phyloP scores from a whole-genome alignment of 2,329 filamentous ascomycete species.

The Fusarium pseudograminearum region DNA sequence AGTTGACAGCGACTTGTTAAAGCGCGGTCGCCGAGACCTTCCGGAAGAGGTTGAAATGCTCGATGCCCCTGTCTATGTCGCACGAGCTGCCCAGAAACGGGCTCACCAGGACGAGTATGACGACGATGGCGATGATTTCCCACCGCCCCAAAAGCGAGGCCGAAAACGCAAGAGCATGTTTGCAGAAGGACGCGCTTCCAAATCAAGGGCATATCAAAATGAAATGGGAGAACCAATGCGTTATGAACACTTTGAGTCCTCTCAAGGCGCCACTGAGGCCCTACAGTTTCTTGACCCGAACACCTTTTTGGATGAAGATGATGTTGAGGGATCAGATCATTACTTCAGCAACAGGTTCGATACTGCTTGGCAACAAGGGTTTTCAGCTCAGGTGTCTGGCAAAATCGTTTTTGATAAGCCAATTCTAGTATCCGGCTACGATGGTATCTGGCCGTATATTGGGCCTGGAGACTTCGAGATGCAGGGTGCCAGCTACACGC shows the following conservation, averaged over 20 bases:
- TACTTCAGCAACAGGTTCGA: slow-evolving; percentile 17
- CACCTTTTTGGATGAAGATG: slow-evolving; percentile 53
- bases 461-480: slow-evolving; percentile 53
- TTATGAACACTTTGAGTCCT: slow-evolving; percentile 35
- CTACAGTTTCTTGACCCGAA: slow-evolving; percentile 59
- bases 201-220: slow-evolving; percentile 15
- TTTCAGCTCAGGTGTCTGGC: not conserved
- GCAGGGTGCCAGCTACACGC: slow-evolving; percentile 55
- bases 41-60: slow-evolving; percentile 61
- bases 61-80: slow-evolving; percentile 64
- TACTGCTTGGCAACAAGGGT: slow-evolving; percentile 19
- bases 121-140: slow-evolving; percentile 32
- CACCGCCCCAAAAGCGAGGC: slow-evolving; percentile 40
- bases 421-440: slow-evolving; percentile 41
- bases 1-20: slow-evolving; percentile 31
- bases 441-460: slow-evolving; percentile 52
- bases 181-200: slow-evolving; percentile 13
- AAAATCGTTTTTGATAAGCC: slow-evolving; percentile 38
- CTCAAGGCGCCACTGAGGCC: slow-evolving; percentile 32
- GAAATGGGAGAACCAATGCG: slow-evolving; percentile 31
- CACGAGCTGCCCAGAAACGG: slow-evolving; percentile 53
- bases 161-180: slow-evolving; percentile 37
- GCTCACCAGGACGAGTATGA: slow-evolving; percentile 41
- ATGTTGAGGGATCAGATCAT: slow-evolving; percentile 6
- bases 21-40: slow-evolving; percentile 54